Evolutionary conservation across 106 monocot genomes (phyloP).

Genomic region (Apostasia ramifera): DNA sequence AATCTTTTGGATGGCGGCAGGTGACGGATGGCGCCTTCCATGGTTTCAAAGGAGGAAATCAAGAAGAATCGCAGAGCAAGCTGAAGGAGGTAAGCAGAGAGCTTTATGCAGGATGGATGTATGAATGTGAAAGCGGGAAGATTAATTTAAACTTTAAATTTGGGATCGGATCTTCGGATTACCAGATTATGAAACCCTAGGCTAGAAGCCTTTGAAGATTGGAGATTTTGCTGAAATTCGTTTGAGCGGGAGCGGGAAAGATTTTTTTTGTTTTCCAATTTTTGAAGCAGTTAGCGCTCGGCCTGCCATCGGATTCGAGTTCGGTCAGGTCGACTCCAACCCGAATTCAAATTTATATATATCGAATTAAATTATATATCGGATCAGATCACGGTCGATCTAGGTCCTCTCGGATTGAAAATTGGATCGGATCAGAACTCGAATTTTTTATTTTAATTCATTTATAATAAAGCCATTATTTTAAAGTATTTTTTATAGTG

Average conservation of each 20-base stretch:
- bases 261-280: too few species aligned
- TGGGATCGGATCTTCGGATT: not conserved
- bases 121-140: not conserved
- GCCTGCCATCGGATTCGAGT: not conserved
- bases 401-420: not conserved
- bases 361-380: too few species aligned
- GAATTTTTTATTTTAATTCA: not conserved
- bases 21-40: constrained; percentile 18
- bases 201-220: not conserved
- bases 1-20: constrained; percentile 82
- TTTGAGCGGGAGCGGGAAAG: constrained; percentile 5
- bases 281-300: too few species aligned
- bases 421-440: not conserved
- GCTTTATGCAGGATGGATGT: not conserved
- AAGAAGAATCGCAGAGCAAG: not conserved
- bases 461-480: too few species aligned
- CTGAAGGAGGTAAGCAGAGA: not conserved
- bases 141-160: not conserved
- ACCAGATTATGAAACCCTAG: too few species aligned
- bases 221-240: not conserved
- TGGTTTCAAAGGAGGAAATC: not conserved
- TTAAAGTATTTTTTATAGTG: too few species aligned
- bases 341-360: too few species aligned
- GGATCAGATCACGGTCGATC: too few species aligned
- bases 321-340: too few species aligned